Evolutionary conservation across 2,329 filamentous ascomycete species (phyloP), one percentile per base, ranked within the genome.

Genomic region (Polytolypa hystricis): DNA sequence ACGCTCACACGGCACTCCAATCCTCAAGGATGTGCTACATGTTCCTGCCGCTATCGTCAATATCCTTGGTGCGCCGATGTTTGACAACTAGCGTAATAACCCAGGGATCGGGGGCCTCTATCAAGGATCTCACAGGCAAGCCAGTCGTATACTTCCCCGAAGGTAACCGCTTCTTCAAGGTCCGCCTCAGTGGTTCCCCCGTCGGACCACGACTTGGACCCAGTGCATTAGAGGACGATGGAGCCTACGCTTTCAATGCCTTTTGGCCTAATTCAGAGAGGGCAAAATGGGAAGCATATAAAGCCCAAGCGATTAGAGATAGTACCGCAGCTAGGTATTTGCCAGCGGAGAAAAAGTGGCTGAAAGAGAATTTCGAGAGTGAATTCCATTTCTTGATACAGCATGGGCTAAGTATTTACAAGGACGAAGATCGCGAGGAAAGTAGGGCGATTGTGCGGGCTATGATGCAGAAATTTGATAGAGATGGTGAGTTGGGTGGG

Each of bases 381-480:
- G 55, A 63, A 39, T 61, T 49, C 41, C 42, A 54, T 7, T 63
- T 64, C 37, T 49, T 64, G 3, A 23, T 19, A 2, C 12, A 18
- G 4, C 38, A 54, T 37, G 50, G 53, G 0, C 45, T 63, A 15
- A 55, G 39, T 11, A 61, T 64, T 31, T 42, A 55, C 41, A 53
- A 58, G 6, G 55, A 62, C 3, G 54, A 62, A 30, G 53, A 64
- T 37, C 57, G 60, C 19, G 55, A 47, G 33, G 49, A 60, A 33
- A 59, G 59, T 4, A 42, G 56, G 6, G 9, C 6, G 3, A 53
- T 62, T 19, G 28, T 53, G 16, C 45, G 51, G n/a, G 41, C 33
- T 8, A 29, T 59, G n/a, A 57, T 57, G 51, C 26, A 38, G 14
- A 36, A 40, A 38, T n/a, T n/a, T n/a, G n/a, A n/a, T n/a, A n/a